phyloP scores from a whole-genome alignment of 495 filamentous ascomycete species.

The Penicillium nucicola region DNA sequence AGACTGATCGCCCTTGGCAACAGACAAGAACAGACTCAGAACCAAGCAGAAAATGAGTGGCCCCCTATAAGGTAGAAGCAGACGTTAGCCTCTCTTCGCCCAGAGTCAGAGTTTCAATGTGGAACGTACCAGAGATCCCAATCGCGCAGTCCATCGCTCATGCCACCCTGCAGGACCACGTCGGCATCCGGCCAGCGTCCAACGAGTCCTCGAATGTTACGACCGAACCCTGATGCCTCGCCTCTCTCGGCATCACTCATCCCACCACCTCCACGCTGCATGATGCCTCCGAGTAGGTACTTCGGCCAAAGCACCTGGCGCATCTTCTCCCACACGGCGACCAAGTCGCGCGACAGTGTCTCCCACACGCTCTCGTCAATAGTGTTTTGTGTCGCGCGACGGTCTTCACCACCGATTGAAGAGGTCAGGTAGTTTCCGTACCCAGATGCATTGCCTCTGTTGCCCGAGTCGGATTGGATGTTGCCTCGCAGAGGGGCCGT shows the following conservation, averaged over 20 bases:
- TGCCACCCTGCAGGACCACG: constrained; percentile 68
- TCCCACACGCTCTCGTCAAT: constrained; percentile 98
- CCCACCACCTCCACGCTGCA: constrained; percentile 63
- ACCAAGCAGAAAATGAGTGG: constrained; percentile 89
- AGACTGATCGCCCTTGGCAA: constrained; percentile 73
- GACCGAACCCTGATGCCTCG: constrained; percentile 57
- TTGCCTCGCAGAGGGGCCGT: constrained; percentile 77
- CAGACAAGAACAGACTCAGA: constrained; percentile 79
- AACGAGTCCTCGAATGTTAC: constrained; percentile 62
- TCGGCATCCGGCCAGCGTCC: constrained; percentile 71
- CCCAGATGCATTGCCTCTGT: constrained; percentile 39
- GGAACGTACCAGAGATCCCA: constrained; percentile 85
- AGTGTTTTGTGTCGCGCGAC: constrained; percentile 86
- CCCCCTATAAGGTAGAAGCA: constrained; percentile 49
- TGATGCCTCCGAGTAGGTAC: constrained; percentile 76
- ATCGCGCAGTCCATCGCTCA: constrained; percentile 84
- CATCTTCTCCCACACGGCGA: constrained; percentile 97
- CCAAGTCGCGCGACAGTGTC: constrained; percentile 83
- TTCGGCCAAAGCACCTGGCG: constrained; percentile 96
- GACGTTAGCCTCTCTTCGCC: neutral
- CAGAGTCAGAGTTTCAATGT: neutral
- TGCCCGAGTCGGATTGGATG: constrained; percentile 57
- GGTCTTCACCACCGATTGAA: constrained; percentile 88
- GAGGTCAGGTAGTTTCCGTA: constrained; percentile 73
- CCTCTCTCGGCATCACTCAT: constrained; percentile 66